Percentiles rank a stretch among this genome's conserved stretches.
phyloP scores from a whole-genome alignment of 2,329 filamentous ascomycete species.

The Neoarthrinium moseri region DNA sequence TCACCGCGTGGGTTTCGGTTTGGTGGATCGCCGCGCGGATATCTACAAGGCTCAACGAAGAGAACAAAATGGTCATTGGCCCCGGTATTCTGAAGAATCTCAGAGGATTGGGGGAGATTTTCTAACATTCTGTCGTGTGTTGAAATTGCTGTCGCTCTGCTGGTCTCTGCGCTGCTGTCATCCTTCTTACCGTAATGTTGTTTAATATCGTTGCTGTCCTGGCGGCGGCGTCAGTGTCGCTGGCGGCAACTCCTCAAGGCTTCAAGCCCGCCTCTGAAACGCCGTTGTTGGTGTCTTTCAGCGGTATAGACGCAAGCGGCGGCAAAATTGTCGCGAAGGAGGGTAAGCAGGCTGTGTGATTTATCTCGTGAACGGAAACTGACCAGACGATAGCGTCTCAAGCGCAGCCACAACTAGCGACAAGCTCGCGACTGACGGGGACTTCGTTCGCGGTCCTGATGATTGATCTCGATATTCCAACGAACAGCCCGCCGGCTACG shows the following conservation, averaged over 20 bases:
- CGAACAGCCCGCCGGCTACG: slow-evolving; percentile 33
- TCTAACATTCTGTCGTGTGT: neutral
- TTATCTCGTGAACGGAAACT: slow-evolving; percentile 2
- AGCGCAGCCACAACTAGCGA: slow-evolving; percentile 33
- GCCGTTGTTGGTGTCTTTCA: slow-evolving; percentile 37
- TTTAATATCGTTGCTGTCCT: slow-evolving; percentile 28
- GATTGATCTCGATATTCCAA: slow-evolving; percentile 48
- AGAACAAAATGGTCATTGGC: slow-evolving; percentile 1
- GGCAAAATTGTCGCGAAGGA: slow-evolving; percentile 36
- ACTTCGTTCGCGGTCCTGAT: slow-evolving; percentile 40
- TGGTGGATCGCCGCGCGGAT: neutral
- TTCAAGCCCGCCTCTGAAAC: slow-evolving; percentile 37
- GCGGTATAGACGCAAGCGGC: slow-evolving; percentile 33
- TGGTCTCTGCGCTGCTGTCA: slow-evolving; percentile 15
- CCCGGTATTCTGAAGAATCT: neutral
- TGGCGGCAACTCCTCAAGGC: slow-evolving; percentile 39
- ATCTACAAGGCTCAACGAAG: neutral
- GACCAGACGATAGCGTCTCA: slow-evolving; percentile 28
- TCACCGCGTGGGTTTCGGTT: slow-evolving; percentile 5
- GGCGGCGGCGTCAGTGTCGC: slow-evolving; percentile 29
- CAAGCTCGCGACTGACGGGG: slow-evolving; percentile 34
- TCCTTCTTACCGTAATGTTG: slow-evolving; percentile 25
- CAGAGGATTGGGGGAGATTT: neutral
- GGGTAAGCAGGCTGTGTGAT: slow-evolving; percentile 23
- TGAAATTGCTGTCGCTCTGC: slow-evolving; percentile 12